These are phyloP conservation scores for Coemansia sp. DNA, from an alignment of 192 early-diverging fungal genomes.

Conservation along the genomic window DNA sequence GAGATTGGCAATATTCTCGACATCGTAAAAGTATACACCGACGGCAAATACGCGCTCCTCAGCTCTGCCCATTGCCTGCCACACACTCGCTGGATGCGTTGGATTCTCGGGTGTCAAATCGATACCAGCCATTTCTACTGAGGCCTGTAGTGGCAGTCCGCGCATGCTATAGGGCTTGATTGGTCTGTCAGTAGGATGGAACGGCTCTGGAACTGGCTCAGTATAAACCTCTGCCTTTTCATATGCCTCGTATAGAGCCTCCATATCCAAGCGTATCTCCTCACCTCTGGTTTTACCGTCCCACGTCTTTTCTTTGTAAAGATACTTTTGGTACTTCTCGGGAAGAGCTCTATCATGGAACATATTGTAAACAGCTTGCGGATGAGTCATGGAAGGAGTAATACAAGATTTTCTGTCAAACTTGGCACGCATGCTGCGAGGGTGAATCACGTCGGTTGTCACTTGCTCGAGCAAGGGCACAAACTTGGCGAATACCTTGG, in stretches of 20 bases:
- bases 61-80: slow-evolving; percentile 74
- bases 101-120: slow-evolving; percentile 66
- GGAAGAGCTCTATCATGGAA: background rate
- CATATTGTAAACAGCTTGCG: background rate
- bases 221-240: background rate
- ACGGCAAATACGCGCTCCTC: slow-evolving; percentile 73
- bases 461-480: slow-evolving; percentile 64
- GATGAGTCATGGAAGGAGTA: too few species aligned
- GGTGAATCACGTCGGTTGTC: slow-evolving; percentile 11
- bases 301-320: background rate
- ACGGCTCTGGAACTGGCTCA: slow-evolving; percentile 37
- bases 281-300: too few species aligned
- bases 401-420: background rate
- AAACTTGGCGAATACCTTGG: slow-evolving; percentile 44
- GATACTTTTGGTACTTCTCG: background rate
- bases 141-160: slow-evolving; percentile 60
- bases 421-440: background rate
- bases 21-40: slow-evolving; percentile 72
- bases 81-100: slow-evolving; percentile 55
- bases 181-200: slow-evolving; percentile 24
- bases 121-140: slow-evolving; percentile 71
- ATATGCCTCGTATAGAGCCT: slow-evolving; percentile 9
- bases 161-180: slow-evolving; percentile 30
- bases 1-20: slow-evolving; percentile 68
- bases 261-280: background rate